A percentile compares a stretch with the other conserved stretches of the same genome.
Conservation (phyloP, 495 filamentous ascomycete genomes). For the Trichoderma reesei region DNA sequence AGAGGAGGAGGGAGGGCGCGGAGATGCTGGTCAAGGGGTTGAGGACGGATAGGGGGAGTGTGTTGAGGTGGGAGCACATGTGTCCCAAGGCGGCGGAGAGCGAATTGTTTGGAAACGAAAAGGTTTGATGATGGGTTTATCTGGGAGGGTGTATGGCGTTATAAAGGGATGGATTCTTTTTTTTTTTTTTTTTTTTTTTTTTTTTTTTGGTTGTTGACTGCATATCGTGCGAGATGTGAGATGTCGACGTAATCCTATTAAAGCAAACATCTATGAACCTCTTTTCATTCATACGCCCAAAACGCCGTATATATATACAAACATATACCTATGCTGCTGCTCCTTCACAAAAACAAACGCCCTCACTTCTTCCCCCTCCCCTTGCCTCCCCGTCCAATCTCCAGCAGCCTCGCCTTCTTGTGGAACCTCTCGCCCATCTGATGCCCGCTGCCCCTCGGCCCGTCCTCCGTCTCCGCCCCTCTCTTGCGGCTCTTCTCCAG, state of each 20-base stretch:
- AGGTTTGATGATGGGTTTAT: no score
- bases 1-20: background rate
- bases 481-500: constrained; percentile 78
- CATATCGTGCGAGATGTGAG: background rate
- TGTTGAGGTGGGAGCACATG: background rate
- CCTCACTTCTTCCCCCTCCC: constrained; percentile 26
- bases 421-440: constrained; percentile 61
- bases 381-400: constrained; percentile 45
- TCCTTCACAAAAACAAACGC: background rate
- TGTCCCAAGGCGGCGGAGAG: background rate
- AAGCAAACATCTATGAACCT: background rate
- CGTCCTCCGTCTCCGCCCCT: constrained; percentile 46
- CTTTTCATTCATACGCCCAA: background rate
- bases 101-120: background rate
- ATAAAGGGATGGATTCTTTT: no score
- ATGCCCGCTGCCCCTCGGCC: constrained; percentile 43
- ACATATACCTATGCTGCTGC: background rate
- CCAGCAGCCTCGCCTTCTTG: constrained; percentile 62
- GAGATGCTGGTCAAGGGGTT: background rate
- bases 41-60: background rate
- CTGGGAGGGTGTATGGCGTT: no score
- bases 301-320: background rate
- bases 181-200: no score
- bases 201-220: background rate
- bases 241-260: background rate